Evolutionary conservation across 2,329 filamentous ascomycete species (phyloP).

Genomic region (Sarocladium kiliense): DNA sequence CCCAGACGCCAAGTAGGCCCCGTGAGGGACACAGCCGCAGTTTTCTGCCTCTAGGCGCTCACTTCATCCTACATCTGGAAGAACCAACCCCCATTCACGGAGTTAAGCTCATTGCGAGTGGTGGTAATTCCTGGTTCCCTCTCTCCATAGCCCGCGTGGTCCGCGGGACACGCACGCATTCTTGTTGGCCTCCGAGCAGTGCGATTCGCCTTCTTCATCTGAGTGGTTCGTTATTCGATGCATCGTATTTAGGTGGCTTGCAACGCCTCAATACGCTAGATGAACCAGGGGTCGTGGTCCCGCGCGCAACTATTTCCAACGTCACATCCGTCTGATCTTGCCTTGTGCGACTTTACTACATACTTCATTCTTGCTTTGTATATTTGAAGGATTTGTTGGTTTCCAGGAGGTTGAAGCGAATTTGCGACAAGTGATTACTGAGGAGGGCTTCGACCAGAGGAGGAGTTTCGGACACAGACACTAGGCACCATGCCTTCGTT

Average conservation of each 20-base stretch:
- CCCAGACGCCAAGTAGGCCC: not conserved
- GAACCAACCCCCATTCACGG: too few relatives aligned
- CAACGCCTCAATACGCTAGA: not conserved
- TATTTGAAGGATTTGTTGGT: not conserved
- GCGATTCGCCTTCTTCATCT: not conserved
- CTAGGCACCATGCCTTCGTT: slow-evolving; percentile 9
- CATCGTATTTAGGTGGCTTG: not conserved
- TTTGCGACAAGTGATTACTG: not conserved
- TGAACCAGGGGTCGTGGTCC: not conserved
- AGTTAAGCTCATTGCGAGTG: too few relatives aligned
- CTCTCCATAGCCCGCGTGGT: too few relatives aligned
- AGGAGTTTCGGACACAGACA: not conserved
- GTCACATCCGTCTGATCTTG: not conserved
- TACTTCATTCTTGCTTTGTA: not conserved
- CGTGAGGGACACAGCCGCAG: slow-evolving; percentile 2
- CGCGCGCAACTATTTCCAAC: not conserved
- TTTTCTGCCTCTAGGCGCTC: not conserved
- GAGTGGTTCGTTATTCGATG: not conserved
- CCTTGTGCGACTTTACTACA: not conserved
- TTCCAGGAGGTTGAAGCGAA: too few relatives aligned
- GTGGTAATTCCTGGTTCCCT: too few relatives aligned
- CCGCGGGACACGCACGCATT: not conserved
- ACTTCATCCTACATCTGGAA: not conserved
- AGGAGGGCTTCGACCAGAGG: not conserved
- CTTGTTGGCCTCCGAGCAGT: not conserved